Percentiles rank a stretch among this genome's conserved stretches.
Conservation (phyloP, 164 flowering plant genomes). For the Brasenia schreberi region DNA sequence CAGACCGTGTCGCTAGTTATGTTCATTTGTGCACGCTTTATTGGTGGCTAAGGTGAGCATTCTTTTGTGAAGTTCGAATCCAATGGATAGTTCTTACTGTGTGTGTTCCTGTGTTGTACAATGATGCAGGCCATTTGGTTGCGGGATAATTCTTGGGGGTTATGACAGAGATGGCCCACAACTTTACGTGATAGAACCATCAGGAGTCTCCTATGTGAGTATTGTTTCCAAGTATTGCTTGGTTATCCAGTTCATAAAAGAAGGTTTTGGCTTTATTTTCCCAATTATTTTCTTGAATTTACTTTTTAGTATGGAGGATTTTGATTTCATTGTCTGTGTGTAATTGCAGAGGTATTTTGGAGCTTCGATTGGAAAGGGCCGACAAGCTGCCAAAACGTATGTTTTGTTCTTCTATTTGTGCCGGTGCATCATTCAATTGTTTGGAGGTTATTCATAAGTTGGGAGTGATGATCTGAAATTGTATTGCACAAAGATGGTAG, state of each 20-base stretch:
- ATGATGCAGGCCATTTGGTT: constrained; percentile 80
- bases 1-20: constrained; percentile 95
- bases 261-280: background rate
- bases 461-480: too few species aligned
- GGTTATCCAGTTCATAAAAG: too few species aligned
- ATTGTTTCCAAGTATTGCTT: background rate
- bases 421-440: too few species aligned
- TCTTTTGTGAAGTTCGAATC: background rate
- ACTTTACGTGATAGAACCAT: constrained; percentile 86
- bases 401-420: constrained; percentile 8
- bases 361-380: constrained; percentile 92
- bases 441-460: too few species aligned
- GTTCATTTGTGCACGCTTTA: constrained; percentile 93
- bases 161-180: constrained; percentile 97
- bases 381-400: constrained; percentile 95
- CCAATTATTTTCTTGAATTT: background rate
- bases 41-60: constrained; percentile 91
- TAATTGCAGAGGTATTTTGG: constrained; percentile 69
- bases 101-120: background rate
- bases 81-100: background rate
- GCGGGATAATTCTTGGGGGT: constrained; percentile 95
- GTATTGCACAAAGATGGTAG: too few species aligned
- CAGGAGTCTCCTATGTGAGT: constrained; percentile 96
- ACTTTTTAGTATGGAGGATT: background rate
- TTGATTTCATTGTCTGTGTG: background rate